Conservation (phyloP, 2,329 filamentous ascomycete species). For the Colletotrichum incanum region DNA sequence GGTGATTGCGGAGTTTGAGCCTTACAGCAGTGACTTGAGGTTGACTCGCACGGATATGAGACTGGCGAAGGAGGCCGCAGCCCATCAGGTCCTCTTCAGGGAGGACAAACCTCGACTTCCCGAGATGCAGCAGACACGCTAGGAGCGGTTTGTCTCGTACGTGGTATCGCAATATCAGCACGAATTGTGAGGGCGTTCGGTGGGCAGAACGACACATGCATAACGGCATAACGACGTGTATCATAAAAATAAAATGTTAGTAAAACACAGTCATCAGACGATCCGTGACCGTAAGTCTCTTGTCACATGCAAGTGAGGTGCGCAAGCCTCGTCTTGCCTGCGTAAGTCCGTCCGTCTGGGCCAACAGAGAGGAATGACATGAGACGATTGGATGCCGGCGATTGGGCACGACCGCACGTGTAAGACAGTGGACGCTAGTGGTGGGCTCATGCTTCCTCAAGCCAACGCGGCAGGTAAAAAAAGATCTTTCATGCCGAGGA, state of each 20-base stretch:
- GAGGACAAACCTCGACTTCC: constrained; percentile 37
- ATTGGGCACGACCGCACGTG: constrained; percentile 25
- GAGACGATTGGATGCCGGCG: constrained; percentile 34
- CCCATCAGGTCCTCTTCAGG: constrained; percentile 45
- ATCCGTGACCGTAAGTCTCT: constrained; percentile 20
- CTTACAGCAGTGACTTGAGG: constrained; percentile 80
- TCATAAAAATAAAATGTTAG: constrained; percentile 29
- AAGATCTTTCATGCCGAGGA: constrained; percentile 20
- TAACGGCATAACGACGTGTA: constrained; percentile 39
- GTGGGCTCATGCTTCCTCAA: constrained; percentile 12
- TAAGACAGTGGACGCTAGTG: constrained; percentile 36
- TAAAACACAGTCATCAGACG: constrained; percentile 10
- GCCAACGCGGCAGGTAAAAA: constrained; percentile 24
- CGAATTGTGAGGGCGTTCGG: constrained; percentile 27
- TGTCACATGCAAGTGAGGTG: constrained; percentile 37
- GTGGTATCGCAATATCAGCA: not conserved
- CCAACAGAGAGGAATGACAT: constrained; percentile 21
- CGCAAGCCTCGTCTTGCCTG: not conserved
- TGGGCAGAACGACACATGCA: constrained; percentile 23
- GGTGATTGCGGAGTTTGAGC: constrained; percentile 80
- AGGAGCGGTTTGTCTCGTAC: constrained; percentile 15
- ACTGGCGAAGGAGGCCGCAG: constrained; percentile 78
- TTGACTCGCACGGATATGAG: constrained; percentile 80
- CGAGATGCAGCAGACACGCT: constrained; percentile 51
- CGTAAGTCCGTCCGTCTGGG: constrained; percentile 20